phyloP scores from a whole-genome alignment of 768 basidiomycete species.

The Naematelia aurantialba region DNA sequence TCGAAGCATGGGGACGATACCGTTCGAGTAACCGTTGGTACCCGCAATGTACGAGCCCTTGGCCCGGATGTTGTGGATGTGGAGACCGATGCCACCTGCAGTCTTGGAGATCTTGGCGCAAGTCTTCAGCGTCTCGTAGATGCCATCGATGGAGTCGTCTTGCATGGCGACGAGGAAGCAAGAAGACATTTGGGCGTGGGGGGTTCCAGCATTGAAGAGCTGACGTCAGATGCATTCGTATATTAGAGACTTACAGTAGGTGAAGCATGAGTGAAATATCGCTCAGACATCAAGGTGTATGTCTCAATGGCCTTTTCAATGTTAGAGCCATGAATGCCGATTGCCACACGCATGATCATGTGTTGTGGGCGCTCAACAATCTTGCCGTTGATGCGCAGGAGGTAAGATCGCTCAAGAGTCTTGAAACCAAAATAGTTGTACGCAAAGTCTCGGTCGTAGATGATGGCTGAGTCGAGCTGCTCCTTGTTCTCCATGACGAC shows the following conservation, averaged over 20 bases:
- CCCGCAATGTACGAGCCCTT: constrained; percentile 94
- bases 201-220: constrained; percentile 96
- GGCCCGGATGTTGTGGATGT: constrained; percentile 92
- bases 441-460: constrained; percentile 96
- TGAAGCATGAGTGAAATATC: constrained; percentile 96
- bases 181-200: constrained; percentile 84
- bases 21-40: constrained; percentile 98
- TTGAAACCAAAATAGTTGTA: constrained; percentile 99
- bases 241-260: constrained; percentile 58
- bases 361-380: constrained; percentile 97
- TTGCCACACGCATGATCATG: constrained; percentile 99
- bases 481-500: constrained; percentile 76
- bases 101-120: constrained; percentile 99
- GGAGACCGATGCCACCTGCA: constrained; percentile 94
- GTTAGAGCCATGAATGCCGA: constrained; percentile 88
- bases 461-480: constrained; percentile 83
- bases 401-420: constrained; percentile 95
- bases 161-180: constrained; percentile 99
- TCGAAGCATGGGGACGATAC: constrained; percentile 98
- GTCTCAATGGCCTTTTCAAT: constrained; percentile 87
- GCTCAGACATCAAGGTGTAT: constrained; percentile 88
- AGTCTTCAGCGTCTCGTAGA: constrained; percentile 96
- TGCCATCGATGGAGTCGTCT: constrained; percentile 97
- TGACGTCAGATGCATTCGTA: constrained; percentile 9
- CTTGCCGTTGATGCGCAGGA: constrained; percentile 86